Conservation (phyloP, 305 asterid species). For the Stenogyne calaminthoides region DNA sequence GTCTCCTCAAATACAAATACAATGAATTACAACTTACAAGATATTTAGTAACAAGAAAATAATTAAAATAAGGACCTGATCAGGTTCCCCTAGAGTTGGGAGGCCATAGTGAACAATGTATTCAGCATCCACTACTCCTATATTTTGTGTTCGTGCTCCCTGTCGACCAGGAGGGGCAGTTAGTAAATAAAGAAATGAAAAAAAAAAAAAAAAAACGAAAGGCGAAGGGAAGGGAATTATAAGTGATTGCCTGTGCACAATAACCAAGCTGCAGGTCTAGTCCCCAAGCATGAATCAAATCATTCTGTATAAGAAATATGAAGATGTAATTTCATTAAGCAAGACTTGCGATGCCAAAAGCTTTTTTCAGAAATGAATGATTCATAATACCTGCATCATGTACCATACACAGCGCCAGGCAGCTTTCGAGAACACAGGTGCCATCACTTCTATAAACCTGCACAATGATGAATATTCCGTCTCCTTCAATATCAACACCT, state of each 20-base stretch:
- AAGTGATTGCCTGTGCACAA: slow-evolving; percentile 66
- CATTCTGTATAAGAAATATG: slow-evolving; percentile 50
- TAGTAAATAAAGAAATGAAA: background rate
- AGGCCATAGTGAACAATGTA: slow-evolving; percentile 79
- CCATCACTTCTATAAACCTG: slow-evolving; percentile 96
- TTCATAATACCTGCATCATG: slow-evolving; percentile 68
- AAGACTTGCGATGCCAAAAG: background rate
- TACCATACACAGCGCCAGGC: slow-evolving; percentile 94
- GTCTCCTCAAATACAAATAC: background rate
- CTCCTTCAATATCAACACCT: background rate
- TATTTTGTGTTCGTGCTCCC: slow-evolving; percentile 71
- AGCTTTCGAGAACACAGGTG: slow-evolving; percentile 79
- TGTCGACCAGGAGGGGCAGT: background rate
- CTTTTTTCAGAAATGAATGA: background rate
- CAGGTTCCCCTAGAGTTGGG: slow-evolving; percentile 80
- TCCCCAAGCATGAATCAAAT: slow-evolving; percentile 95
- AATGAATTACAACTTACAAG: too few relatives aligned
- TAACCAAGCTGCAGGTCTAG: slow-evolving; percentile 80
- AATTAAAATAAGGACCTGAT: slow-evolving; percentile 43
- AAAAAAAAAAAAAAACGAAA: background rate
- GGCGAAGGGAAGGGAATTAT: background rate
- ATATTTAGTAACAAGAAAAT: background rate
- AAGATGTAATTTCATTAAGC: background rate
- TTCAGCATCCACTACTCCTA: slow-evolving; percentile 88
- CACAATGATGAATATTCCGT: slow-evolving; percentile 4